These are phyloP conservation scores for Triadica sebifera DNA, from an alignment of 345 rosid species.

Conservation along the genomic window DNA sequence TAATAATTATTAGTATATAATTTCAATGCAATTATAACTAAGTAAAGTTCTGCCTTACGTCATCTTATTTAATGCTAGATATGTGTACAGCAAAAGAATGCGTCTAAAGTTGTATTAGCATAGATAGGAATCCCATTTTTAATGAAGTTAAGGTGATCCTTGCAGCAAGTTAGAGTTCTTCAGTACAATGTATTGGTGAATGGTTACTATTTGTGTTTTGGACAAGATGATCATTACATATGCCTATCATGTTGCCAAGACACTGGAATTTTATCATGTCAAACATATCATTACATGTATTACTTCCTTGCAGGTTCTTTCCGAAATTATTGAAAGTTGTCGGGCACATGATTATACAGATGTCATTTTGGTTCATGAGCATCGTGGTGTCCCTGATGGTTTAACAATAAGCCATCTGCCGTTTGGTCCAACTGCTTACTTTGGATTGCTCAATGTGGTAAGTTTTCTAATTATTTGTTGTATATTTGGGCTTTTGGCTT, in stretches of 20 bases:
- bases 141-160: no score
- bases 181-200: no score
- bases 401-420: conserved; percentile 84
- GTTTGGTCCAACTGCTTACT: conserved; percentile 93
- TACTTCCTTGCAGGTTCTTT: conserved; percentile 56
- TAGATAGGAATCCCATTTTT: no score
- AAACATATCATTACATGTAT: neutral
- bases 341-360: conserved; percentile 86
- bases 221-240: no score
- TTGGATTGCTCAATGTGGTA: conserved; percentile 83
- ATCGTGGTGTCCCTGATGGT: conserved; percentile 89
- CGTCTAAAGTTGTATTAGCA: no score
- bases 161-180: no score
- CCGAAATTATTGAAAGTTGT: conserved; percentile 87
- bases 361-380: conserved; percentile 83
- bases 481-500: conserved; percentile 2
- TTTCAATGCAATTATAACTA: no score
- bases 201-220: no score
- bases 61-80: no score
- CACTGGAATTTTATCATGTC: neutral
- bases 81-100: no score
- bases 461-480: conserved; percentile 31
- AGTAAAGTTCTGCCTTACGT: no score
- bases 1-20: conserved; percentile 15
- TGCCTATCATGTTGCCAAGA: no score